Evolutionary conservation across 2,329 filamentous ascomycete species (phyloP), one percentile per base, ranked within the genome.

Genomic region (Phyllosticta capitalensis): DNA sequence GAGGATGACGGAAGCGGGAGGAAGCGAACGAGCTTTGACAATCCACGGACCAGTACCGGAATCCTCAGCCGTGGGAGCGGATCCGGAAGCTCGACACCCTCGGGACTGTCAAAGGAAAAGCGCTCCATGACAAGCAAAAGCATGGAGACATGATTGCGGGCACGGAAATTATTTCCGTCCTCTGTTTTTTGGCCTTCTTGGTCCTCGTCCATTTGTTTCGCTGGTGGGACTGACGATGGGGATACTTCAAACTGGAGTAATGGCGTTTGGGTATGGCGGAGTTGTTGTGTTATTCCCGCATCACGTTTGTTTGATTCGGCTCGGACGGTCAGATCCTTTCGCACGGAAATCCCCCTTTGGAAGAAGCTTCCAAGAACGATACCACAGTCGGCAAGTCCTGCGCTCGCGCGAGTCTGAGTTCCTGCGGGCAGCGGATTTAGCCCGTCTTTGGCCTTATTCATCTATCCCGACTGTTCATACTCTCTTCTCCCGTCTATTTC

Each of bases 21-120:
- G 48, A 68, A 72, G 67, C 61, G 69, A 9, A 69, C 68, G 51
- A 71, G 68, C 55, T 72, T 71, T 55, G 72, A 72, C 38, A 67
- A 70, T 5, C 53, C 53, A 5, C 45, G 53, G 33, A 50, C 33
- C 10, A 50, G 53, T 9, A 56, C 48, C 24, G 53, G 21, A 55
- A 24, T 28, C 38, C 53, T 19, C 52, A n/a, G 38, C n/a, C 38
- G 38, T n/a, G 38, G 38, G 38, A 45, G 38, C 38, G 14, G 57
- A 20, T 55, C 57, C n/a, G 52, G 57, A 20, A 53, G 50, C 4
- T 51, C 58, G n/a, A 60, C 58, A 5, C 58, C 58, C 9, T 60
- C 58, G 6, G 58, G 58, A n/a, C n/a, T 55, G 48, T 22, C 45
- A 49, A 20, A 56, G 45, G 22, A 60, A 30, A 60, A 51, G 58